Conservation (phyloP, 768 basidiomycete species). For the Hebeloma cylindrosporum region DNA sequence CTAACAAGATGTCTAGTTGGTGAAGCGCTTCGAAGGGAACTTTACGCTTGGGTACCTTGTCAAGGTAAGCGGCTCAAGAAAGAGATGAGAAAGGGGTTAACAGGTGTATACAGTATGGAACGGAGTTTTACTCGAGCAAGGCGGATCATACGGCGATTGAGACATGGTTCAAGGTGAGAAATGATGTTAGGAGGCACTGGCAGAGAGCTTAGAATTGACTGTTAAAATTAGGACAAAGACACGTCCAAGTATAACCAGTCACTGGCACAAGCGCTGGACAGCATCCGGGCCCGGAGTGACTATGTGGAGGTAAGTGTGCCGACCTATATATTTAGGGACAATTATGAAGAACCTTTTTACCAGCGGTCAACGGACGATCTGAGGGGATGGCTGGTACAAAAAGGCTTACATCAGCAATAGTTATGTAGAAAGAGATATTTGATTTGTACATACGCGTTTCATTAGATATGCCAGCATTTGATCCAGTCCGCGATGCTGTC, state of each 20-base stretch:
- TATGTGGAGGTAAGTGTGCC: constrained; percentile 56
- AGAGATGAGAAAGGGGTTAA: background rate
- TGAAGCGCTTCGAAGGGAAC: constrained; percentile 71
- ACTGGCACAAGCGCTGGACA: constrained; percentile 68
- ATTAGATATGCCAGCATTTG: constrained; percentile 60
- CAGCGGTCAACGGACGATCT: constrained; percentile 64
- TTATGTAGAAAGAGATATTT: constrained; percentile 8
- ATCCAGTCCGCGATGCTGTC: constrained; percentile 86
- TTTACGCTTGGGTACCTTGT: constrained; percentile 56
- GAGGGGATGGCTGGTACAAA: constrained; percentile 47
- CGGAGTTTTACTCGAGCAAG: constrained; percentile 57
- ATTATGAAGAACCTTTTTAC: too few relatives aligned
- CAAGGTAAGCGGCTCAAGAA: constrained; percentile 39
- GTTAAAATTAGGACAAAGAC: constrained; percentile 54
- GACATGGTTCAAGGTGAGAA: constrained; percentile 73
- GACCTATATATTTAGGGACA: too few relatives aligned
- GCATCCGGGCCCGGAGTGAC: constrained; percentile 55
- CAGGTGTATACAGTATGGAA: constrained; percentile 28
- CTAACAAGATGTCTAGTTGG: constrained; percentile 40
- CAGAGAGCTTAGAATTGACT: constrained; percentile 20
- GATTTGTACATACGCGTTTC: constrained; percentile 4
- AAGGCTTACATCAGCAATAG: constrained; percentile 28
- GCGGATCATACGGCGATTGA: constrained; percentile 62
- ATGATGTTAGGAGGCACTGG: constrained; percentile 1
- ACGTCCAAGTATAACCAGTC: constrained; percentile 65